Percentiles rank a stretch among this genome's conserved stretches.
Evolutionary conservation across 2,329 filamentous ascomycete genomes (phyloP).

Genomic region (Cercospora brassicicola): DNA sequence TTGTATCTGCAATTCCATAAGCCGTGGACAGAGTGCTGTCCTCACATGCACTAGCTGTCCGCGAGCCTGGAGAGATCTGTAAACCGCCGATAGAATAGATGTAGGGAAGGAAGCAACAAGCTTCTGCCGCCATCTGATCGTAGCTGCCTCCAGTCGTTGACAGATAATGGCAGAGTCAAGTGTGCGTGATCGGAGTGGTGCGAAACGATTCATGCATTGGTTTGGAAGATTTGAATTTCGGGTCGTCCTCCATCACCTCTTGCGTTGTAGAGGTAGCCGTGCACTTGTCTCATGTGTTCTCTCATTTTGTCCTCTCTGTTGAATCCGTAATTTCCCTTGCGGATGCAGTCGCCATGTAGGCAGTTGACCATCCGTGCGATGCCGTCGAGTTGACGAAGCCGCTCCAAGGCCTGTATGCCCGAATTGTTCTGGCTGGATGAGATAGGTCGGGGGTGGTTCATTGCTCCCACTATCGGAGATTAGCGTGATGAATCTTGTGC

Average conservation of each 20-base stretch:
- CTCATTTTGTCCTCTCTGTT: conserved; percentile 58
- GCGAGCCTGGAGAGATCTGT: neutral
- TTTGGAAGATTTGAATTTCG: neutral
- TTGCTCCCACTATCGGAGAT: neutral
- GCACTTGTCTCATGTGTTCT: conserved; percentile 59
- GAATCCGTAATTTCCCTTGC: conserved; percentile 53
- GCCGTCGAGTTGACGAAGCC: neutral
- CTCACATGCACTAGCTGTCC: neutral
- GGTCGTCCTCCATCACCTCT: neutral
- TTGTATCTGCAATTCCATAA: too few species aligned
- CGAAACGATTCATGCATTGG: neutral
- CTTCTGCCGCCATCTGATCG: neutral
- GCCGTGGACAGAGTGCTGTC: too few species aligned
- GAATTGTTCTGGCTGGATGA: neutral
- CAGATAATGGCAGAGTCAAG: neutral
- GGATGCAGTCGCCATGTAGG: conserved; percentile 43
- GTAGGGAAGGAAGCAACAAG: neutral
- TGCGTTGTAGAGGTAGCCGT: conserved; percentile 33
- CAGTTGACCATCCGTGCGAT: conserved; percentile 44
- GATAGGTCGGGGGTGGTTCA: neutral
- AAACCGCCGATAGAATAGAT: neutral
- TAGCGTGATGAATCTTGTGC: neutral
- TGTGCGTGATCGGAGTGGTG: neutral
- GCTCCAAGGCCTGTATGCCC: neutral
- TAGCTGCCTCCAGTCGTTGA: neutral